Evolutionary conservation across 2,329 filamentous ascomycete species (phyloP).

Genomic region (Aureobasidium melanogenum): DNA sequence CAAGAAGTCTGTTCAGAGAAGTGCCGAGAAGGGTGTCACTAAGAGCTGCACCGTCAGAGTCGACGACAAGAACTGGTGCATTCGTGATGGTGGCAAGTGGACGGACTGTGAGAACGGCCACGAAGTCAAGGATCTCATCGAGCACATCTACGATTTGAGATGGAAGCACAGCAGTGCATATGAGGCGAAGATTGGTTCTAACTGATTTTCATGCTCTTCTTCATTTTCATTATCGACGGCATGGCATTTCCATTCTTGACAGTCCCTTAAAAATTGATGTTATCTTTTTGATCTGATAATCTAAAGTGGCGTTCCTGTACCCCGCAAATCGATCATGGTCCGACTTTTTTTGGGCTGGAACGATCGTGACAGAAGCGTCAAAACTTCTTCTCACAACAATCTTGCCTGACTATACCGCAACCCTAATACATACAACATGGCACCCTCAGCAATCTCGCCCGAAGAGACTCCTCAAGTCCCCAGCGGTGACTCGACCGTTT

Average conservation of each 20-base stretch:
- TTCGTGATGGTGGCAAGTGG: constrained; percentile 73
- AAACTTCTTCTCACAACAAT: not conserved
- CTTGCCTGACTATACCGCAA: not conserved
- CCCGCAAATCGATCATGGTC: constrained; percentile 4
- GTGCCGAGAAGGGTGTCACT: constrained; percentile 37
- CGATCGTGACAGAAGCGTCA: not conserved
- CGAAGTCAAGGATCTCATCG: constrained; percentile 62
- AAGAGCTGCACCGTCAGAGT: constrained; percentile 51
- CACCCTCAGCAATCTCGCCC: constrained; percentile 16
- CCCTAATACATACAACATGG: constrained; percentile 12
- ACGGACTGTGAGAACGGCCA: constrained; percentile 64
- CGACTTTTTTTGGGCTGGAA: constrained; percentile 4
- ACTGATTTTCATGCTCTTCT: not conserved
- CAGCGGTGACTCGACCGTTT: constrained; percentile 40
- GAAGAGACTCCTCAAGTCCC: not conserved
- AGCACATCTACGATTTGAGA: constrained; percentile 47
- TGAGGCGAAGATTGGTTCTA: not conserved
- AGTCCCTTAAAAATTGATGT: not conserved
- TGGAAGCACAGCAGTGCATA: constrained; percentile 42
- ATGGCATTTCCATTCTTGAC: not conserved
- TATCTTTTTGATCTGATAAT: constrained; percentile 10
- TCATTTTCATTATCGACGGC: not conserved
- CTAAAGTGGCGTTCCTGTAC: constrained; percentile 7
- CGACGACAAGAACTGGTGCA: constrained; percentile 71
- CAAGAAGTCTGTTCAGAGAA: constrained; percentile 57